Base-by-base conservation (phyloP, 495 filamentous ascomycete species). In the Aspergillus saccharolyticus region DNA sequence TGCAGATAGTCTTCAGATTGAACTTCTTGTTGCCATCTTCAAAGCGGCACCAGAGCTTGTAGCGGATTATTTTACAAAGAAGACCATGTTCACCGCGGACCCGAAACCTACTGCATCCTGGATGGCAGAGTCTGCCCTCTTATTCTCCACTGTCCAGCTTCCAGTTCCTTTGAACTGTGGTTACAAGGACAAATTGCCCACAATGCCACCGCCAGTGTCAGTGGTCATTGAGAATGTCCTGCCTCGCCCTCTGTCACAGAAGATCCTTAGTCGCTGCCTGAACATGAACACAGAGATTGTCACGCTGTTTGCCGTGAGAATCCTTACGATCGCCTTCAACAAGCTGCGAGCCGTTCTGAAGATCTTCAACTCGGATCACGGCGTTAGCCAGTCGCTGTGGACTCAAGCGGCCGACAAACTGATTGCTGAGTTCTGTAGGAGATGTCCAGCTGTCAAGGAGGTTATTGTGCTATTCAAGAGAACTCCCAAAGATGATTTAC, bases 51-150 rank as follows among this genome's bases (percentile, higher is more conserved):
- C 94, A 6, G 92, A 96, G 68, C 73, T 97, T 18, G 82, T 96
- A 5, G 85, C 90, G 12, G 82, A 88, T 61, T 97, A 91, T 68
- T 97, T 96, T 62, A 77, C 82, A 50, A 84, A 81, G 65, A 90
- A 87, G 67, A 85, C 84, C 44, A 80, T 84, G 63, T 96, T 97
- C 69, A 80, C 84, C 4, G 89, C 95, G 50, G 95, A 97, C 22
- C 92, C 94, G 0, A 97, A 96, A 64, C 77, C 91, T 10, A 90
- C 90, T 1, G 80, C 89, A 0, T 93, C 92, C 4, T 99, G 94
- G 94, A 86, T 97, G 62, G 91, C 92, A 18, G 96, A 92, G 66
- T 91, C 89, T 3, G 80, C 90, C 0, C 89, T 97, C 53, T 71
- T 99, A 5, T 92, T 94, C 67, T 87, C 87, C 20, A 79, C 81